Evolutionary conservation across 805 yeast genomes (phyloP).

Genomic region (Candida verbasci): DNA sequence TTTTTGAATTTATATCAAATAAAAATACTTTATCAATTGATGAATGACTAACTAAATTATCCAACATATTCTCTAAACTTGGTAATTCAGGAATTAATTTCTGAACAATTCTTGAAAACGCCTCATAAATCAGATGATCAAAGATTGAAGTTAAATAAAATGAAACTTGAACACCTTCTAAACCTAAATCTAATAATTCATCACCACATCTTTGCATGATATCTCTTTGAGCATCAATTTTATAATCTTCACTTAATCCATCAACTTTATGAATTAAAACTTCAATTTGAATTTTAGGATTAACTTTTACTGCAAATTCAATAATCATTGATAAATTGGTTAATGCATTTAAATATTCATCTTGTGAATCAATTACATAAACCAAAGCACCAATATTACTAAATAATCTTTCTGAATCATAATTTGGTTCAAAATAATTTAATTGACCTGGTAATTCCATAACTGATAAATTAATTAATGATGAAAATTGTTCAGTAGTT

Average conservation of each 20-base stretch:
- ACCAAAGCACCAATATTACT: slow-evolving; percentile 84
- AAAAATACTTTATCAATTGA: slow-evolving; percentile 90
- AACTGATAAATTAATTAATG: slow-evolving; percentile 80
- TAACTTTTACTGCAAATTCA: slow-evolving; percentile 78
- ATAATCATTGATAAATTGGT: slow-evolving; percentile 85
- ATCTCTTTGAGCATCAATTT: slow-evolving; percentile 92
- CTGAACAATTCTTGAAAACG: slow-evolving; percentile 89
- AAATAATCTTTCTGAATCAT: slow-evolving; percentile 74
- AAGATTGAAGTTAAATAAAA: slow-evolving; percentile 91
- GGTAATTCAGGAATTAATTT: slow-evolving; percentile 87
- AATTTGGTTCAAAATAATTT: slow-evolving; percentile 80
- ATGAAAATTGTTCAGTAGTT: slow-evolving; percentile 75
- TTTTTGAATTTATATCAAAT: slow-evolving; percentile 88
- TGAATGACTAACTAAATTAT: slow-evolving; percentile 81
- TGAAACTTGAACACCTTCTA: slow-evolving; percentile 86
- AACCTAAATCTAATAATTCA: slow-evolving; percentile 81
- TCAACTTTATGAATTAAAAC: slow-evolving; percentile 94
- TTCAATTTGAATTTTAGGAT: slow-evolving; percentile 84
- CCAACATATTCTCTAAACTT: slow-evolving; percentile 80
- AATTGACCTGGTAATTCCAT: slow-evolving; percentile 95
- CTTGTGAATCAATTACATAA: slow-evolving; percentile 93
- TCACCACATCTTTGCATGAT: slow-evolving; percentile 95
- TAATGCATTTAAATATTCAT: slow-evolving; percentile 88
- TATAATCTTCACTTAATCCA: slow-evolving; percentile 88
- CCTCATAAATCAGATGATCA: slow-evolving; percentile 94